Conservation (phyloP, 1,139 yeast genomes). For the Tardiomyces blankii region DNA sequence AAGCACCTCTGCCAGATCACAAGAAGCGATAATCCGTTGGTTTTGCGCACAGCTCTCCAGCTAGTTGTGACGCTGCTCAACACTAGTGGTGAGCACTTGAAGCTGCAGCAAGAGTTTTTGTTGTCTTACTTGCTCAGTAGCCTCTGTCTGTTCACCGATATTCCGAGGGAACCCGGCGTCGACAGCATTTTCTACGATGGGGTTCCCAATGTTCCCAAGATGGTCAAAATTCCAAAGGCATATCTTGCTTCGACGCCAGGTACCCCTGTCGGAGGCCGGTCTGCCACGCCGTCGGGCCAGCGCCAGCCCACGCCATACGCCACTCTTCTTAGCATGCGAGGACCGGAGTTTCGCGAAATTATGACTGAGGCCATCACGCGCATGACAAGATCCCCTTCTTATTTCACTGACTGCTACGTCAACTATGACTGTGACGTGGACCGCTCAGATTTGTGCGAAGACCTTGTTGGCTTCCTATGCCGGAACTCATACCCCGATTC, state of each 20-base stretch:
- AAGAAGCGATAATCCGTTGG: conserved; percentile 54
- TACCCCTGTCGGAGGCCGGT: conserved; percentile 10
- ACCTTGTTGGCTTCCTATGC: conserved; percentile 59
- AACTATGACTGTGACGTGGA: conserved; percentile 90
- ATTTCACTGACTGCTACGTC: conserved; percentile 67
- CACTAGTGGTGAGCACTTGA: conserved; percentile 25
- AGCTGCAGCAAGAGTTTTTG: conserved; percentile 32
- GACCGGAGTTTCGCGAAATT: conserved; percentile 58
- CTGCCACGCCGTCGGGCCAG: conserved; percentile 10
- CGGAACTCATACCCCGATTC: conserved; percentile 72
- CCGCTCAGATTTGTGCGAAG: conserved; percentile 66
- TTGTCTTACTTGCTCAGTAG: conserved; percentile 29
- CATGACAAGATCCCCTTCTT: conserved; percentile 63
- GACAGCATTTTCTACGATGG: conserved; percentile 32
- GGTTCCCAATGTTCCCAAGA: conserved; percentile 28
- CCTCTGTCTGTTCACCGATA: conserved; percentile 26
- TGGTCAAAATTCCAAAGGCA: conserved; percentile 20
- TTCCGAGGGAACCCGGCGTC: conserved; percentile 29
- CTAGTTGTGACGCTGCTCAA: conserved; percentile 50
- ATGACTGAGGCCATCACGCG: conserved; percentile 77
- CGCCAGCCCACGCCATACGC: background rate
- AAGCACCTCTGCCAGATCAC: conserved; percentile 74
- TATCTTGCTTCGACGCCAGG: conserved; percentile 1
- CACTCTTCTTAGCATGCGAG: conserved; percentile 11
- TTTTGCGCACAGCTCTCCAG: conserved; percentile 67